A percentile compares a stretch with the other conserved stretches of the same genome.
These are phyloP conservation scores for Bromus sterilis DNA, from an alignment of 176 grass and related monocot species.

Conservation along the genomic window DNA sequence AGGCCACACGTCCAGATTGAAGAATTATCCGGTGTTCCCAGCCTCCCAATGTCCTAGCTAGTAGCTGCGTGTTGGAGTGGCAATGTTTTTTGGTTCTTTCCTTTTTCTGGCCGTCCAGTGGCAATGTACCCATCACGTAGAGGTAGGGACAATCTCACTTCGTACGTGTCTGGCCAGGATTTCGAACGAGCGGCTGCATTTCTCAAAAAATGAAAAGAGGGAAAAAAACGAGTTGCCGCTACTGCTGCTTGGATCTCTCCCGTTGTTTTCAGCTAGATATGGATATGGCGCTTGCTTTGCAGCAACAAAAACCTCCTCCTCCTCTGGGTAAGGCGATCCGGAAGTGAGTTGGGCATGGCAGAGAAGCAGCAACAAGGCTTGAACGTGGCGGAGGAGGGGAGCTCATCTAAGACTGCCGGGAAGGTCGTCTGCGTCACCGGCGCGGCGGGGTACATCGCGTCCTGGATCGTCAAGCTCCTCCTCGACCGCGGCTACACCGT, in stretches of 20 bases:
- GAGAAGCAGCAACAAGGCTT: not conserved
- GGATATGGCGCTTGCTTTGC: not conserved
- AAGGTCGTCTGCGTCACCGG: not conserved
- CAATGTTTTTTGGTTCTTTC: too few relatives aligned
- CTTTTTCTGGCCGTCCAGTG: too few relatives aligned
- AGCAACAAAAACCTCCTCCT: not conserved
- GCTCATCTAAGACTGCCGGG: not conserved
- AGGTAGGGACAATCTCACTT: not conserved
- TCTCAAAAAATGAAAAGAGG: too few relatives aligned
- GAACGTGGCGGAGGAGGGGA: not conserved
- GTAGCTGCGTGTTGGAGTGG: too few relatives aligned
- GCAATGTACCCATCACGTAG: too few relatives aligned
- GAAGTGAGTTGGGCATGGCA: not conserved
- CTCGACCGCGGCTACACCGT: not conserved
- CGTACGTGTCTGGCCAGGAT: not conserved
- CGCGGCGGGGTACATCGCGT: not conserved
- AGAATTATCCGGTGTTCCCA: too few relatives aligned
- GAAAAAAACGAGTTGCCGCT: not conserved
- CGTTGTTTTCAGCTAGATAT: not conserved
- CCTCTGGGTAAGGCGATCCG: too few relatives aligned
- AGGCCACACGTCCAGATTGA: too few relatives aligned
- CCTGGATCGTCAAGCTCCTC: not conserved
- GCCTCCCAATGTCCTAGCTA: too few relatives aligned
- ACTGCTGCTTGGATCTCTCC: not conserved
- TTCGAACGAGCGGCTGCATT: not conserved